Evolutionary conservation across 2,329 filamentous ascomycete species (phyloP).

Genomic region (Aschersonia sp.): DNA sequence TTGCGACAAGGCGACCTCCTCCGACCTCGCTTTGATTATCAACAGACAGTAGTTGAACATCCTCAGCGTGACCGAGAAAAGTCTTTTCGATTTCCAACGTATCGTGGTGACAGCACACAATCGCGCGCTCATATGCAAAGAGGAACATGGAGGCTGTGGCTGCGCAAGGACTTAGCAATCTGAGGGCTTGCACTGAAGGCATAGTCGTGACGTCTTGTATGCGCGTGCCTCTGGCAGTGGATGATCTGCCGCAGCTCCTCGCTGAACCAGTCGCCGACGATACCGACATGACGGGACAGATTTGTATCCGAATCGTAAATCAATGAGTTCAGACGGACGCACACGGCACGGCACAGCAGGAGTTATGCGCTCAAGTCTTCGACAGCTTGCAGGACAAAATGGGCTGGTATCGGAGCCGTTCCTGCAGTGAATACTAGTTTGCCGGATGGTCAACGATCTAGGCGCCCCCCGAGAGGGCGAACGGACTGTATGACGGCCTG

Average conservation of each 20-base stretch:
- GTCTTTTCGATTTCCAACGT: slow-evolving; percentile 77
- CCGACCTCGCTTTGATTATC: slow-evolving; percentile 86
- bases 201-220: slow-evolving; percentile 36
- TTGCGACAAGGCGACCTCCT: slow-evolving; percentile 74
- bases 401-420: too few relatives aligned
- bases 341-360: slow-evolving; percentile 5
- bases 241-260: slow-evolving; percentile 41
- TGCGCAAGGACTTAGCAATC: slow-evolving; percentile 71
- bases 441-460: too few relatives aligned
- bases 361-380: not conserved
- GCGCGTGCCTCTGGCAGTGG: slow-evolving; percentile 26
- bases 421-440: too few relatives aligned
- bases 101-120: slow-evolving; percentile 86
- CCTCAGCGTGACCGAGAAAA: slow-evolving; percentile 71
- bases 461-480: too few relatives aligned
- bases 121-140: slow-evolving; percentile 67
- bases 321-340: slow-evolving; percentile 12
- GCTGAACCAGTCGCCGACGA: slow-evolving; percentile 44
- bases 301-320: slow-evolving; percentile 10
- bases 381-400: slow-evolving; percentile 9
- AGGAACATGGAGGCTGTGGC: slow-evolving; percentile 85
- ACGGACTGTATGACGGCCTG: too few relatives aligned
- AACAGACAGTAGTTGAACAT: slow-evolving; percentile 71
- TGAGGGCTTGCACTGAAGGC: slow-evolving; percentile 31
- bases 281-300: slow-evolving; percentile 32